phyloP scores from a whole-genome alignment of 75 land plant species.

The Picea sitchensis region DNA sequence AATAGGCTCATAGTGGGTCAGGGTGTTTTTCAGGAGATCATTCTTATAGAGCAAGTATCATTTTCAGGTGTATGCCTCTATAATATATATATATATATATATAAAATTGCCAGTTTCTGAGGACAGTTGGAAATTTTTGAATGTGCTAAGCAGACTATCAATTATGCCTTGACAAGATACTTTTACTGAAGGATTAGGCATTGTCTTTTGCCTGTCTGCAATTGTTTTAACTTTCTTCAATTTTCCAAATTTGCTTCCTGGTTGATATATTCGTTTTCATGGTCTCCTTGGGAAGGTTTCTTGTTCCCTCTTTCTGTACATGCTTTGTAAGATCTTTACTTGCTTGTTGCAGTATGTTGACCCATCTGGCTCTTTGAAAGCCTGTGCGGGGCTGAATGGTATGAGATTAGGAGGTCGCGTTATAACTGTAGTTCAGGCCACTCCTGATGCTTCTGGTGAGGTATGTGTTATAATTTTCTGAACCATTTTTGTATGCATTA shows the following conservation, averaged over 20 bases:
- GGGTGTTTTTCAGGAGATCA: too few species aligned
- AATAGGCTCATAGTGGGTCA: too few species aligned
- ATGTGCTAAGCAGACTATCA: neutral
- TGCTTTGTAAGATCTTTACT: neutral
- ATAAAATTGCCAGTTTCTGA: too few species aligned
- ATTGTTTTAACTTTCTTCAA: neutral
- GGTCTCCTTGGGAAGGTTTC: neutral
- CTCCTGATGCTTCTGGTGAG: slow-evolving; percentile 46
- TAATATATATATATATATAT: too few species aligned
- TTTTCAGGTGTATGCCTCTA: too few species aligned
- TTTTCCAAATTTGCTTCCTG: slow-evolving; percentile 2
- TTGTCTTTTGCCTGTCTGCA: neutral
- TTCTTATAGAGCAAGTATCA: too few species aligned
- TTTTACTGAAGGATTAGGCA: neutral
- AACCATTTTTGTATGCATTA: neutral
- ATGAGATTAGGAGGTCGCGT: slow-evolving; percentile 75
- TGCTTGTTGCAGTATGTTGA: slow-evolving; percentile 66
- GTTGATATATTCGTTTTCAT: neutral
- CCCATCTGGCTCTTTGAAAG: slow-evolving; percentile 68
- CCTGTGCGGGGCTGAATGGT: slow-evolving; percentile 93
- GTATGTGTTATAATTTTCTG: slow-evolving; percentile 21
- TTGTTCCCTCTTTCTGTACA: neutral
- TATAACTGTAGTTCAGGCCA: slow-evolving; percentile 69
- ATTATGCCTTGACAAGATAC: neutral
- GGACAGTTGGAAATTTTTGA: neutral